A percentile compares a stretch with the other conserved stretches of the same genome.
Conservation (phyloP, 352 stramenopile genomes). For the Pythium grandisporangium region DNA sequence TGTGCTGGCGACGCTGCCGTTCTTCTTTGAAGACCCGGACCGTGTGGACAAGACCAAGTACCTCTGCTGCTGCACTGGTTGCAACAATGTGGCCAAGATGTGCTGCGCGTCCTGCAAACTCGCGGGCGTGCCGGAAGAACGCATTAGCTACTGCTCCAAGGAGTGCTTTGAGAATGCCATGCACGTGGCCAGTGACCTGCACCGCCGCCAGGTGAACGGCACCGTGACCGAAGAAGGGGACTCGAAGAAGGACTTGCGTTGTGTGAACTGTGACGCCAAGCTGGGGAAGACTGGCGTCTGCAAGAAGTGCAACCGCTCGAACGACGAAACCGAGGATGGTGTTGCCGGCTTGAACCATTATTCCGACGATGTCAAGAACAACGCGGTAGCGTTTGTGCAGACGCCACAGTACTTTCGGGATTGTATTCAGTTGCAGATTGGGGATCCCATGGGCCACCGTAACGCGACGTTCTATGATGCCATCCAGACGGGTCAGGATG, state of each 20-base stretch:
- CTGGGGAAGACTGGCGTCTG: slow-evolving; percentile 20
- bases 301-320: slow-evolving; percentile 20
- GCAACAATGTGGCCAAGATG: slow-evolving; percentile 31
- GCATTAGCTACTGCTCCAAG: slow-evolving; percentile 38
- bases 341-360: slow-evolving; percentile 17
- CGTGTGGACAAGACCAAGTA: slow-evolving; percentile 56
- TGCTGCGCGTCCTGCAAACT: slow-evolving; percentile 38
- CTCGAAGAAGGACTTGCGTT: slow-evolving; percentile 24
- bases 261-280: slow-evolving; percentile 18
- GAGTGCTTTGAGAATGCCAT: slow-evolving; percentile 41
- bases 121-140: slow-evolving; percentile 27
- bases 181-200: slow-evolving; percentile 25
- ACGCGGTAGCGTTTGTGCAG: slow-evolving; percentile 34
- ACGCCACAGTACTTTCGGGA: slow-evolving; percentile 39
- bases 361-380: slow-evolving; percentile 28
- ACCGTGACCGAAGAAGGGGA: slow-evolving; percentile 18
- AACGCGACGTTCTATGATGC: slow-evolving; percentile 40
- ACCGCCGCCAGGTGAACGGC: slow-evolving; percentile 32
- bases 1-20: slow-evolving; percentile 58
- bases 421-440: slow-evolving; percentile 30
- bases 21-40: slow-evolving; percentile 78
- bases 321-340: slow-evolving; percentile 13
- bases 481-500: slow-evolving; percentile 33
- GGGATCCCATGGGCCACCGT: slow-evolving; percentile 30
- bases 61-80: slow-evolving; percentile 27